Base-by-base conservation (phyloP, 2,329 filamentous ascomycete genomes). In the Colletotrichum karsti region DNA sequence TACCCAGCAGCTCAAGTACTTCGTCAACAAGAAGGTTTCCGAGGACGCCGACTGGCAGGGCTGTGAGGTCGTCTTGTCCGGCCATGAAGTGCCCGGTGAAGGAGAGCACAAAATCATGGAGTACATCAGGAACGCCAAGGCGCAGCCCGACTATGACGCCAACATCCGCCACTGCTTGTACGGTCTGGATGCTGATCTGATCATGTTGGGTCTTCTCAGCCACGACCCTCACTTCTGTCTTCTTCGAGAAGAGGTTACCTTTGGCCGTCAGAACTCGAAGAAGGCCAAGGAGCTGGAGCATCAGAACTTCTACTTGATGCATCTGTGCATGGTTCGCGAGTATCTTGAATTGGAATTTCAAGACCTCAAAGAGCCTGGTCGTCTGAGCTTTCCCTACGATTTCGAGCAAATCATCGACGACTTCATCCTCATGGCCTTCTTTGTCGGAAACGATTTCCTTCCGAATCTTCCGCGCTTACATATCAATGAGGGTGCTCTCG, bases 51-150 rank as follows among this genome's bases (percentile, higher is more conserved):
- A 99, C 75, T 99, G 96, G 96, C 96, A 99, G 82, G 93, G 93
- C 68, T 96, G 97, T 72, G 95, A 98, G 77, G 91, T 99, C 74
- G 94, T 99, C 59, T 87, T 99, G 67, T 99, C 96, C 6, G 96
- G 97, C 61, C 97, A 99, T 77, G 97, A 99, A 80, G 95, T 98
- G 26, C 96, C 96, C 7, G 96, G 96, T 74, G 97, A 99, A 82
- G 96, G 96, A 74, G 96, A 99, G 81, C 96, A 99, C 85, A 99
- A 99, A 84, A 97, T 99, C 81, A 99, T 99, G 96, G 97, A 99
- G 81, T 99, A 99, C 81, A 99, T 99, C 80, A 93, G 96, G 73
- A 93, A 97, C 80, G 93, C 96, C 70, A 98, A 98, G 85, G 94
- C 95, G 54, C 96, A 99, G 80, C 93, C 93, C 2, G 90, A 91